A percentile compares a stretch with the other conserved stretches of the same genome.
These are phyloP conservation scores for Taphrina confusa DNA, from an alignment of 1,139 yeast species.

Conservation along the genomic window DNA sequence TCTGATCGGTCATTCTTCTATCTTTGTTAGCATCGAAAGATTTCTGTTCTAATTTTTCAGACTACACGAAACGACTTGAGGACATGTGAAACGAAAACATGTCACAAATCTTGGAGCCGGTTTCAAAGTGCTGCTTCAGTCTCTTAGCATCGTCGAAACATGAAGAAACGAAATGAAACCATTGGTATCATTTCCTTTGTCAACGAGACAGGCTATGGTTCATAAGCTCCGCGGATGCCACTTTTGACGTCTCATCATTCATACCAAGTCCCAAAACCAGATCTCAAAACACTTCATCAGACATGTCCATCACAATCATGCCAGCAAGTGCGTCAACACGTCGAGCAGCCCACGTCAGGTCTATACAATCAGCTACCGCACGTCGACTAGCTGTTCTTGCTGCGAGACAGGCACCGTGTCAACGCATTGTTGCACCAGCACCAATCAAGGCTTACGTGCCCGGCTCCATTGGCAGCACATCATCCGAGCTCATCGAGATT, in stretches of 20 bases:
- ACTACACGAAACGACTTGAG: neutral
- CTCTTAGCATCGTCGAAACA: neutral
- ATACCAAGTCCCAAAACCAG: no score
- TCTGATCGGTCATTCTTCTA: conserved; percentile 6
- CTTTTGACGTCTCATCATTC: neutral
- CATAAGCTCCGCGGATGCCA: conserved; percentile 4
- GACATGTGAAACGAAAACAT: conserved; percentile 14
- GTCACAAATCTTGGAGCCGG: neutral
- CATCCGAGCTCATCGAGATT: neutral
- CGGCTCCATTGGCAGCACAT: conserved; percentile 1
- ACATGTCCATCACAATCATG: neutral
- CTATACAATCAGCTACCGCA: neutral
- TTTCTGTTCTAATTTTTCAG: neutral
- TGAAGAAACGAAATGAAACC: neutral
- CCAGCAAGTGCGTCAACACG: neutral
- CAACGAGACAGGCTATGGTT: neutral
- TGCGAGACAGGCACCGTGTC: neutral
- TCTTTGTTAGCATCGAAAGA: no score
- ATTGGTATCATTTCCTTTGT: neutral
- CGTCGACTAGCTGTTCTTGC: neutral
- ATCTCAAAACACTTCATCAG: neutral
- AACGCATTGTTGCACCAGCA: neutral
- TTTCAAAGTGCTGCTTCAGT: no score
- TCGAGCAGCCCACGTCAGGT: neutral
- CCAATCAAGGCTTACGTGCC: neutral